Evolutionary conservation across 306 rosid species (phyloP), one percentile per base, ranked within the genome.

Genomic region (Castanospermum australe): DNA sequence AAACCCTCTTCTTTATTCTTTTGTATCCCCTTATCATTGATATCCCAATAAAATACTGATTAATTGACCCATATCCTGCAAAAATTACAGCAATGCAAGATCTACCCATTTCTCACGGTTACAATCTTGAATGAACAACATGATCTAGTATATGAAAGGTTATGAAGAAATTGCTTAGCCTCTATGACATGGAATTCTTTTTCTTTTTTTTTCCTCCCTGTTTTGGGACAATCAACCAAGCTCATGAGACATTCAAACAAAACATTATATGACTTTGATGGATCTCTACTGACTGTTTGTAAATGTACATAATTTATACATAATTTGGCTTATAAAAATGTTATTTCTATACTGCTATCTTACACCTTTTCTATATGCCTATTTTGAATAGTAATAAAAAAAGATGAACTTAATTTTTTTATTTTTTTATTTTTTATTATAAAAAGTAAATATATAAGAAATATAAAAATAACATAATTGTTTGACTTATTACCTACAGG

Each of bases 1-100:
- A 35, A 71, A 63, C 33, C 62, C n/a, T n/a, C n/a, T n/a, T n/a
- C n/a, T n/a, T n/a, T n/a, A n/a, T n/a, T n/a, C n/a, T n/a, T n/a
- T n/a, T n/a, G n/a, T n/a, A 82, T 75, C 47, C 88, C 86, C 6
- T 78, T 81, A 30, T 88, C 84, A 0, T 88, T 67, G 78, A 88
- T 88, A 32, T 86, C 92, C 4, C 86, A n/a, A n/a, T n/a, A n/a
- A n/a, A n/a, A n/a, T n/a, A n/a, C n/a, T n/a, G n/a, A n/a, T n/a
- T n/a, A n/a, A n/a, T n/a, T 28, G 30, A 45, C 28, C 18, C n/a
- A 35, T 62, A n/a, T n/a, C n/a, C n/a, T 51, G 6, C 14, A 33
- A 65, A 10, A 39, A 25, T 39, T 38, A 66, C 48, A 45, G 18
- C 45, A 36, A 67, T 64, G 30, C 69, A 65, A 30, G 15, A 65